Base-by-base conservation (phyloP, 495 filamentous ascomycete genomes). In the Aspergillus taichungensis region DNA sequence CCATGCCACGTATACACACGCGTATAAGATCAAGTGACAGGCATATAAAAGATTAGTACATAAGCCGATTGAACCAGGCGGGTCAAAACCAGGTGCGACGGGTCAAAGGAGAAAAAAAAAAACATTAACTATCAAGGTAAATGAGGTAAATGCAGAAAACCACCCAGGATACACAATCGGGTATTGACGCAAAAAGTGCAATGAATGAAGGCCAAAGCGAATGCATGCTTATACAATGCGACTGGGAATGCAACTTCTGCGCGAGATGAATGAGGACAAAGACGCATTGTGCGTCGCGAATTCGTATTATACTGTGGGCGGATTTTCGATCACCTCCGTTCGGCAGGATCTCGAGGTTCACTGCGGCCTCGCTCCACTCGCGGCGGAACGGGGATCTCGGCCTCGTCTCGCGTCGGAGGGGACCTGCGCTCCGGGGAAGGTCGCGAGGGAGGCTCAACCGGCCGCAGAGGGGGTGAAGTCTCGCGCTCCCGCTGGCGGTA, bases 291-390 rank as follows among this genome's bases (percentile, higher is more conserved):
- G 13, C 43, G 34, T 42, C 24, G 27, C 33, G 43, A 12, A 40
- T 24, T 31, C 10, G 27, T 51, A 45, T 51, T 49, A 58, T 39
- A 52, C 52, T 11, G 30, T 39, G 18, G 18, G 4, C 18, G 18
- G 4, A n/a, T n/a, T 24, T 24, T 24, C 18, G 18, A 24, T 24
- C 18, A 24, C 18, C 18, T 24, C 18, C 18, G 18, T 10, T 58
- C 51, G 11, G 35, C 33, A 24, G 38, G 51, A 34, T 59, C 52
- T 32, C 63, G 60, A 8, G 60, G 47, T 42, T 66, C 57, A 11
- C 51, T 53, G 7, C 56, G 55, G 40, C 67, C 62, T 33, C 59
- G 61, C 33, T 63, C 60, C 9, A 49, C 13, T 10, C 49, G 41
- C 12, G 47, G 42, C 0, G 40, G 41, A 4, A 43, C 48, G 9